A percentile compares a stretch with the other conserved stretches of the same genome.
phyloP scores from a whole-genome alignment of 495 filamentous ascomycete genomes.

The Trichoderma erinaceum region DNA sequence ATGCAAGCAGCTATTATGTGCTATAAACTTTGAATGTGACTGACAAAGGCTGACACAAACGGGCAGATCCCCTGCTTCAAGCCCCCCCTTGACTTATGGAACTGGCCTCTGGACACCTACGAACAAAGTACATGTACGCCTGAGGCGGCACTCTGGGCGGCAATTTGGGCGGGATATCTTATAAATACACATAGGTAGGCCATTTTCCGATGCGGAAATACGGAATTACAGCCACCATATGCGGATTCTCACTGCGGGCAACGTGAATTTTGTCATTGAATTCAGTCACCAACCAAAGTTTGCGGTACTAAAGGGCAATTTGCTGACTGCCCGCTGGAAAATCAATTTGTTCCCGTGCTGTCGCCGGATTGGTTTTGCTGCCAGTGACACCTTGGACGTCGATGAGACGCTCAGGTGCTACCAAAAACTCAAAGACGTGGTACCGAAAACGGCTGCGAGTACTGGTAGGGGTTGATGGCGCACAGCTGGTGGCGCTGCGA shows the following conservation, averaged over 20 bases:
- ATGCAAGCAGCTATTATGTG: too few relatives aligned
- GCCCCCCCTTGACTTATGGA: too few relatives aligned
- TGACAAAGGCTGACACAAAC: too few relatives aligned
- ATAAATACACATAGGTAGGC: background rate
- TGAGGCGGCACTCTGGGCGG: background rate
- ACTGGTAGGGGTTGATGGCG: background rate
- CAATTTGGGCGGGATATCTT: background rate
- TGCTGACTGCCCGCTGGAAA: background rate
- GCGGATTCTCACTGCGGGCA: background rate
- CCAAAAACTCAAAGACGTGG: background rate
- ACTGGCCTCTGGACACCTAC: too few relatives aligned
- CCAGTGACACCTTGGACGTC: background rate
- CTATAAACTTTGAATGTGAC: too few relatives aligned
- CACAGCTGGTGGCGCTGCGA: background rate
- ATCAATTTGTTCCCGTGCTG: background rate
- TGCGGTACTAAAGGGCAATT: background rate
- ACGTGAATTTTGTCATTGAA: background rate
- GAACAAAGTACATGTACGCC: too few relatives aligned
- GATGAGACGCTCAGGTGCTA: background rate
- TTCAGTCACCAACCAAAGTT: background rate
- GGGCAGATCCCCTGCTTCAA: too few relatives aligned
- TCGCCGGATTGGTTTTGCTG: background rate
- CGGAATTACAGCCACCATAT: background rate
- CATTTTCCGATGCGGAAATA: slow-evolving; percentile 1
- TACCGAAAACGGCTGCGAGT: background rate